Evolutionary conservation across 805 yeast genomes (phyloP).

Genomic region (Yamadazyma laniorum): DNA sequence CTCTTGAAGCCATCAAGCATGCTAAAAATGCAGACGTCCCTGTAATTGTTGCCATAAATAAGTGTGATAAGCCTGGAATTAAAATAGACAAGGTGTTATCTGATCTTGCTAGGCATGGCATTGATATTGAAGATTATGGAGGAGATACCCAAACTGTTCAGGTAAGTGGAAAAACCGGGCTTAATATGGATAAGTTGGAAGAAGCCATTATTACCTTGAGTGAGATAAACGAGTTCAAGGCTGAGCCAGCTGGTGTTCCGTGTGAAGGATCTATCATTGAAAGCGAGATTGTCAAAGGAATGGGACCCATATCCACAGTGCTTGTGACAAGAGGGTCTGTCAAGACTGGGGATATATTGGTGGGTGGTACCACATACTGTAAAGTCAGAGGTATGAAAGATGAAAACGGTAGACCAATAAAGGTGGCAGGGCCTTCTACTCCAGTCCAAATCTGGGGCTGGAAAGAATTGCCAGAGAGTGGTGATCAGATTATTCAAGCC

Average conservation of each 20-base stretch:
- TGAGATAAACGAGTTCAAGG: slow-evolving; percentile 76
- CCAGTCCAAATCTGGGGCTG: slow-evolving; percentile 94
- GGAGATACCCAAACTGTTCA: slow-evolving; percentile 90
- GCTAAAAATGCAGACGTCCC: slow-evolving; percentile 80
- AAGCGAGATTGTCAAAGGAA: slow-evolving; percentile 73
- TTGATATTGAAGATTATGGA: slow-evolving; percentile 89
- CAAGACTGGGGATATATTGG: slow-evolving; percentile 66
- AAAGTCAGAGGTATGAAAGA: slow-evolving; percentile 76
- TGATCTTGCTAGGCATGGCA: slow-evolving; percentile 73
- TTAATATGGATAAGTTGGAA: slow-evolving; percentile 85
- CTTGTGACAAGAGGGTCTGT: slow-evolving; percentile 78
- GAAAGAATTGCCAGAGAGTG: slow-evolving; percentile 90
- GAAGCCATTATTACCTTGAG: slow-evolving; percentile 84
- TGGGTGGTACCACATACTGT: slow-evolving; percentile 86
- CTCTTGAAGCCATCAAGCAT: slow-evolving; percentile 92
- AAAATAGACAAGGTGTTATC: slow-evolving; percentile 72
- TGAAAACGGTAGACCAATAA: slow-evolving; percentile 63
- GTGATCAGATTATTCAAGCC: slow-evolving; percentile 79
- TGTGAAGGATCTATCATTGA: slow-evolving; percentile 90
- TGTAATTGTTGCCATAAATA: slow-evolving; percentile 87
- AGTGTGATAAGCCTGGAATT: slow-evolving; percentile 79
- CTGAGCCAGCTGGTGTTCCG: slow-evolving; percentile 50
- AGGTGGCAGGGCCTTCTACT: slow-evolving; percentile 76
- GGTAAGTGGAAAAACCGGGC: slow-evolving; percentile 86
- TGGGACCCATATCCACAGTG: slow-evolving; percentile 85